Percentiles rank a stretch among this genome's conserved stretches.
Evolutionary conservation across 2,329 filamentous ascomycete genomes (phyloP).

Genomic region (Xylaria multiplex): DNA sequence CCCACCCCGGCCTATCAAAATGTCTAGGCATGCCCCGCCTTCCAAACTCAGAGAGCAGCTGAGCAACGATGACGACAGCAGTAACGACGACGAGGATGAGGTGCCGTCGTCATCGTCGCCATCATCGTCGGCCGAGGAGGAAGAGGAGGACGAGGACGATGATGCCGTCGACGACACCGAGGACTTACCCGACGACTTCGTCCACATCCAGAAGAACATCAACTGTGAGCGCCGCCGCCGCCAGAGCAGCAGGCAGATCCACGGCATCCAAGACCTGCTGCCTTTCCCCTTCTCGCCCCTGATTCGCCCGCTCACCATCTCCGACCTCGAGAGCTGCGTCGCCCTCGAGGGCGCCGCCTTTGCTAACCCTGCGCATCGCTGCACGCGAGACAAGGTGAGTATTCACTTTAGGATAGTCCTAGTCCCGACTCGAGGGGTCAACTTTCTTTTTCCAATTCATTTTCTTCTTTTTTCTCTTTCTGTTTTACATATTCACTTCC

Average conservation of each 20-base stretch:
- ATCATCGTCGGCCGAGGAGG: background rate
- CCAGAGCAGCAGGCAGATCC: constrained; percentile 43
- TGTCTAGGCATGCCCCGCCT: constrained; percentile 8
- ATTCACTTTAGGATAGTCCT: too few relatives aligned
- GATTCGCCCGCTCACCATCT: constrained; percentile 75
- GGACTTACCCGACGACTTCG: constrained; percentile 53
- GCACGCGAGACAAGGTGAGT: constrained; percentile 64
- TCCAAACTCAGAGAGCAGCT: constrained; percentile 3
- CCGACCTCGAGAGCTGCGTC: constrained; percentile 70
- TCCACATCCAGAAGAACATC: constrained; percentile 53
- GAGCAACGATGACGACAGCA: background rate
- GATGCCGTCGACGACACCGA: constrained; percentile 55
- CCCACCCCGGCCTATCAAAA: background rate
- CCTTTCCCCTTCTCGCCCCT: constrained; percentile 75
- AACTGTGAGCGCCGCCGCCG: constrained; percentile 52
- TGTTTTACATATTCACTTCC: background rate
- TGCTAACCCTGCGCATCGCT: constrained; percentile 59
- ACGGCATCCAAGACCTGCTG: constrained; percentile 55
- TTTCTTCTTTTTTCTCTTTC: background rate
- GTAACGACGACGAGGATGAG: background rate
- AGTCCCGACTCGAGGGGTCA: too few relatives aligned
- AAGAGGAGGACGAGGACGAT: background rate
- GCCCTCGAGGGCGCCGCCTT: constrained; percentile 67
- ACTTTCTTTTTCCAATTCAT: constrained; percentile 5
- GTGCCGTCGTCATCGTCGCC: background rate